Base-by-base conservation (phyloP, 2,329 filamentous ascomycete species). In the Aspergillus sp. region DNA sequence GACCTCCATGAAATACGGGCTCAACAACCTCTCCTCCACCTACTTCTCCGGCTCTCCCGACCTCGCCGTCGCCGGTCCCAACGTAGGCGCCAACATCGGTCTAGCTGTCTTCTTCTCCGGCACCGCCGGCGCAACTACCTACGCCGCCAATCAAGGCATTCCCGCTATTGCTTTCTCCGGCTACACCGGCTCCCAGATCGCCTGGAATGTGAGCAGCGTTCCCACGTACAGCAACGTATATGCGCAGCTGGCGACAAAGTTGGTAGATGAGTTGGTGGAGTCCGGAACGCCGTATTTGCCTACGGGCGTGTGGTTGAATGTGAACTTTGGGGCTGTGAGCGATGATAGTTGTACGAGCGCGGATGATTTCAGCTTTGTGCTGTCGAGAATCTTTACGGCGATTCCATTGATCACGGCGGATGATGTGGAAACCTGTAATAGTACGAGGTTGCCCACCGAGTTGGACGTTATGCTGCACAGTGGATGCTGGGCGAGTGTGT, bases 81-180 rank as follows among this genome's bases (percentile, higher is more conserved):
- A 90, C 65, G 81, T 84, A 2, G 83, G 83, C 13, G 60, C 76
- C 51, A 90, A 90, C 71, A 70, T 89, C 3, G 88, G 80, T 38
- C 66, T 86, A 13, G 71, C 78, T 1, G 81, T 84, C 0, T 82
- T 77, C 21, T 82, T 88, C 71, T 90, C 87, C 1, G 88, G 88
- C 5, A 90, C 88, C 21, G 84, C 88, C n/a, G 87, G 88, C 54
- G 85, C 86, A 0, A 85, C 88, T 7, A 81, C 78, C 36, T 85
- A 86, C 64, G 87, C 88, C 0, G 83, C 80, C 1, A 51, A 70
- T 19, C 77, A 77, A 1, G 81, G 82, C 1, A 83, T 90, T 59
- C 88, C 88, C 0, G 84, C 84, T n/a, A 82, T 91, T 58, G 88
- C 88, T 15, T 90, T 91, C 75, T 87, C 84, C 0, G 88, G 87